A percentile compares a stretch with the other conserved stretches of the same genome.
These are phyloP conservation scores for Phytophthora megakarya DNA, from an alignment of 352 stramenopile species.

Conservation along the genomic window DNA sequence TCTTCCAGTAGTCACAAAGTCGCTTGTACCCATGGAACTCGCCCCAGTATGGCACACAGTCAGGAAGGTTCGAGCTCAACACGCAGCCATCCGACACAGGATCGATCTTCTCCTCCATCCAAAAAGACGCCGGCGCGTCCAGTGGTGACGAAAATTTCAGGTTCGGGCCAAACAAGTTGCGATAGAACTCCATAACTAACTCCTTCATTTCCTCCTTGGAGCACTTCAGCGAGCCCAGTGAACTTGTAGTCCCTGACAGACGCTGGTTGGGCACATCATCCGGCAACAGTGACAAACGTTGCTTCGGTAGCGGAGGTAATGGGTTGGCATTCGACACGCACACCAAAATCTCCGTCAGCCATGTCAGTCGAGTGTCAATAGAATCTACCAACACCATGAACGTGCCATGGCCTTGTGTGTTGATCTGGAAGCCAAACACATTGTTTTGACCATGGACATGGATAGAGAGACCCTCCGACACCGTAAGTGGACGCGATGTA, in stretches of 20 bases:
- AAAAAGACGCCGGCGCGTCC: conserved; percentile 77
- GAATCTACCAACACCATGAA: conserved; percentile 89
- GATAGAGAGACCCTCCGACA: conserved; percentile 81
- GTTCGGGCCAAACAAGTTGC: conserved; percentile 75
- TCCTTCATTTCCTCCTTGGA: conserved; percentile 79
- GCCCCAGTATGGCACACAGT: conserved; percentile 87
- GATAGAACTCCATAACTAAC: conserved; percentile 79
- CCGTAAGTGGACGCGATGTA: conserved; percentile 75
- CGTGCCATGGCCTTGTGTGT: conserved; percentile 81
- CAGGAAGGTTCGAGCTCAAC: conserved; percentile 84
- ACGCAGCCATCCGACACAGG: conserved; percentile 71
- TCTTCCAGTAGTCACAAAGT: conserved; percentile 89
- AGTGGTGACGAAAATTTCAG: conserved; percentile 83
- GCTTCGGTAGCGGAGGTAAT: conserved; percentile 42
- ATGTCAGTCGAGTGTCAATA: conserved; percentile 80
- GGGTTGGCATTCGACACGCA: conserved; percentile 60
- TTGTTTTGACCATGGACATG: conserved; percentile 68
- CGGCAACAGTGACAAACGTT: conserved; percentile 60
- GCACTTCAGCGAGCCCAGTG: conserved; percentile 44
- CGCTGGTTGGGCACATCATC: conserved; percentile 48
- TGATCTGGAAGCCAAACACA: conserved; percentile 88
- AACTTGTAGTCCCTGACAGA: conserved; percentile 40
- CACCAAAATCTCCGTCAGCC: conserved; percentile 80
- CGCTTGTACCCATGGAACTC: conserved; percentile 90
- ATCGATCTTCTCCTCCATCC: conserved; percentile 87